Percentiles rank a stretch among this genome's conserved stretches.
Conservation (phyloP, 2,329 filamentous ascomycete genomes). For the Colletotrichum cuscutae region DNA sequence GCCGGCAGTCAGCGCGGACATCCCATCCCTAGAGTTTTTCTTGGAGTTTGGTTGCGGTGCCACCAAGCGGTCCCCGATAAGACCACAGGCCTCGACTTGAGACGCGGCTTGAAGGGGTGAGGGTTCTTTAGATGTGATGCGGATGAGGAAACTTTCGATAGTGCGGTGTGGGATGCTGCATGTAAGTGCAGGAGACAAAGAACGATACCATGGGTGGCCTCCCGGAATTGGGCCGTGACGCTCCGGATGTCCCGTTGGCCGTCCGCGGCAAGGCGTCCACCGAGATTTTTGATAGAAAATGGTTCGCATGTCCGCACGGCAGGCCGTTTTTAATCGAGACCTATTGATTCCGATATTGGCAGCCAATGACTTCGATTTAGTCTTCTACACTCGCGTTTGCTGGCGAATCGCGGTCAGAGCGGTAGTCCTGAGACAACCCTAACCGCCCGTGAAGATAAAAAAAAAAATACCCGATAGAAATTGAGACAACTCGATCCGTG, state of each 20-base stretch:
- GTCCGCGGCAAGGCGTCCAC: conserved; percentile 26
- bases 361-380: background rate
- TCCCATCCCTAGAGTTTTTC: background rate
- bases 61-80: background rate
- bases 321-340: background rate
- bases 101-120: background rate
- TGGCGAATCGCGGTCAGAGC: background rate
- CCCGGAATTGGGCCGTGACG: conserved; percentile 7
- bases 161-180: conserved; percentile 8
- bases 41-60: background rate
- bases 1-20: background rate
- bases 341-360: background rate
- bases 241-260: conserved; percentile 12
- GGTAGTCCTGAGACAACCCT: conserved; percentile 8
- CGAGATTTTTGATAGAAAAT: conserved; percentile 1
- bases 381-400: background rate
- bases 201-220: background rate
- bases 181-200: conserved; percentile 17
- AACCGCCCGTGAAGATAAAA: background rate
- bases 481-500: background rate
- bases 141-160: background rate
- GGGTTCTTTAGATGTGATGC: background rate
- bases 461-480: background rate
- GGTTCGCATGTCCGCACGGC: conserved; percentile 13
- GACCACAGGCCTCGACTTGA: background rate